Evolutionary conservation across 257 asterid species (phyloP).

Genomic region (Paulownia fortunei): DNA sequence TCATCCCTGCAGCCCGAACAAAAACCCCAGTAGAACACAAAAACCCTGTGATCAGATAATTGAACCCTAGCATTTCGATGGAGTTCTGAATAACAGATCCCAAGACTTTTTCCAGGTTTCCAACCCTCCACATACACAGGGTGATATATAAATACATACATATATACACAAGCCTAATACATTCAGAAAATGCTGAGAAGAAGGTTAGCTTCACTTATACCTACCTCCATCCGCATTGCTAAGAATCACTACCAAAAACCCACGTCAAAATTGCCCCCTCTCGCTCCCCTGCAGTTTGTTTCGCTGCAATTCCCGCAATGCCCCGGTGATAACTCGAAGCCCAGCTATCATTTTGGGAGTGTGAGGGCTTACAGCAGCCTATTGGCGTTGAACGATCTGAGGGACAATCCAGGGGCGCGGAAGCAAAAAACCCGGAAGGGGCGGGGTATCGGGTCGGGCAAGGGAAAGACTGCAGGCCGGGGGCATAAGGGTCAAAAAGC

Average conservation of each 20-base stretch:
- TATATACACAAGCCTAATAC: neutral
- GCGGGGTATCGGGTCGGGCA: slow-evolving; percentile 96
- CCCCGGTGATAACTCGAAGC: slow-evolving; percentile 11
- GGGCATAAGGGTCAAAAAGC: slow-evolving; percentile 98
- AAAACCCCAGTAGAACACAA: no score
- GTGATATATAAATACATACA: neutral
- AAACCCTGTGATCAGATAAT: no score
- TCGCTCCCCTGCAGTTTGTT: slow-evolving; percentile 23
- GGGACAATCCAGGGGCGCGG: slow-evolving; percentile 82
- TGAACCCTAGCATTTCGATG: neutral
- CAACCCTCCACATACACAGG: neutral
- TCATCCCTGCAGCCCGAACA: no score
- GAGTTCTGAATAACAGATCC: neutral
- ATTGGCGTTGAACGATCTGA: slow-evolving; percentile 80
- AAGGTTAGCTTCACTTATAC: slow-evolving; percentile 53
- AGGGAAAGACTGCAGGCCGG: slow-evolving; percentile 96
- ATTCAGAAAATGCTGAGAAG: slow-evolving; percentile 60
- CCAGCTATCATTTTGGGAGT: slow-evolving; percentile 27
- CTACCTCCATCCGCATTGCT: slow-evolving; percentile 43
- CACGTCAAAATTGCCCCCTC: slow-evolving; percentile 32
- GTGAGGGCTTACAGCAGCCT: slow-evolving; percentile 62
- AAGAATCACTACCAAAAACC: slow-evolving; percentile 37
- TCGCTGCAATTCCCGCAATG: slow-evolving; percentile 31
- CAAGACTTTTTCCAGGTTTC: neutral
- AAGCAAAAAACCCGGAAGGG: slow-evolving; percentile 93